phyloP scores from a whole-genome alignment of 169 alveolate species.

The Perkinsus olseni region DNA sequence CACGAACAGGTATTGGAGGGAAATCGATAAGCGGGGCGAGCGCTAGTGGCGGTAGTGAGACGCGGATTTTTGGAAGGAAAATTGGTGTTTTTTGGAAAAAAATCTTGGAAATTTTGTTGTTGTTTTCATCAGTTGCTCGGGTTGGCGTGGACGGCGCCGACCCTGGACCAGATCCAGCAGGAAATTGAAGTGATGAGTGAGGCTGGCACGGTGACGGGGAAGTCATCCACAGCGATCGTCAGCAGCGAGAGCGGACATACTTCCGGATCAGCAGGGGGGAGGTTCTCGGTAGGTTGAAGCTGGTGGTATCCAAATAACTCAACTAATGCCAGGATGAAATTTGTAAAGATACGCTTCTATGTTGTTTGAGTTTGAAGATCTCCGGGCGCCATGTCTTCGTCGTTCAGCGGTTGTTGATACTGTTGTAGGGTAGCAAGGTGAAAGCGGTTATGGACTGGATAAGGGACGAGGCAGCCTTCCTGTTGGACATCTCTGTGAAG shows the following conservation, averaged over 20 bases:
- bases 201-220: not conserved
- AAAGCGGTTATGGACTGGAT: not conserved
- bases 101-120: not conserved
- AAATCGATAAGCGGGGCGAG: not conserved
- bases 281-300: not conserved
- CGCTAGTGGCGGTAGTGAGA: not conserved
- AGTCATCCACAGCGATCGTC: not conserved
- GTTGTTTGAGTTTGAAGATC: no score
- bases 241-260: not conserved
- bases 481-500: not conserved
- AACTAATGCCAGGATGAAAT: no score
- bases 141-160: not conserved
- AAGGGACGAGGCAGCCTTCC: not conserved
- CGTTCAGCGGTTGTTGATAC: no score
- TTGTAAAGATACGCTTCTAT: no score
- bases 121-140: not conserved
- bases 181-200: not conserved
- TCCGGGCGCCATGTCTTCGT: no score
- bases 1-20: constrained; percentile 8
- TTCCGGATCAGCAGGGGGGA: not conserved
- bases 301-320: no score
- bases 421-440: not conserved
- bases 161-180: not conserved
- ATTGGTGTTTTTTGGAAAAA: no score
- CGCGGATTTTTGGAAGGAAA: no score